These are phyloP conservation scores for Sechiopsis laciniata DNA, from an alignment of 306 rosid genomes.

Conservation along the genomic window DNA sequence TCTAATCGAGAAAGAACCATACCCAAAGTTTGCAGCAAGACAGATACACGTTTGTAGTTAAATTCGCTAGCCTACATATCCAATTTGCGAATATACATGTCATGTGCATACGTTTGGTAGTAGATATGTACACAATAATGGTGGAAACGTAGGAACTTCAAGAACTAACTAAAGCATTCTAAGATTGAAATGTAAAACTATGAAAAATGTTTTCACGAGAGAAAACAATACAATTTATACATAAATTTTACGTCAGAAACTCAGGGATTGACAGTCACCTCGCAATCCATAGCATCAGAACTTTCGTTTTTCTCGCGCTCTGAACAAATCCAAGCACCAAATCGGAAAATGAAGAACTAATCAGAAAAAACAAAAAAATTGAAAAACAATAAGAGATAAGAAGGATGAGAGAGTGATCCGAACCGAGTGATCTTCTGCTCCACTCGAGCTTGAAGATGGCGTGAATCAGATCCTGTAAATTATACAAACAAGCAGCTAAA, in stretches of 20 bases:
- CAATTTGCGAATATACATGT: not conserved
- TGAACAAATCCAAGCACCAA: constrained; percentile 26
- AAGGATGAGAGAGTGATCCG: not conserved
- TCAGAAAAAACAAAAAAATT: not conserved
- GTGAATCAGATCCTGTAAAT: constrained; percentile 53
- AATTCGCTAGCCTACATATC: not conserved
- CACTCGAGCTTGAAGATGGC: constrained; percentile 74
- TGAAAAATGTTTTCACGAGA: not conserved
- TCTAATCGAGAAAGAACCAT: too few species aligned
- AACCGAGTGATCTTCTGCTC: constrained; percentile 62
- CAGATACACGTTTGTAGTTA: not conserved
- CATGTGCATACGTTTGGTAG: not conserved
- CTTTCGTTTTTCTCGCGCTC: constrained; percentile 53
- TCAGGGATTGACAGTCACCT: constrained; percentile 29
- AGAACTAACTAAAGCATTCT: not conserved
- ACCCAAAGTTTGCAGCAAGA: not conserved
- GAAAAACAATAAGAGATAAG: not conserved
- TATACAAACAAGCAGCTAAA: not conserved
- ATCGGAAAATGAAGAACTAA: not conserved
- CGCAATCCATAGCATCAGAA: constrained; percentile 42
- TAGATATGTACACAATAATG: not conserved
- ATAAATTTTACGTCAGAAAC: not conserved
- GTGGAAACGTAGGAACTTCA: not conserved
- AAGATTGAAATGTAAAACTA: not conserved
- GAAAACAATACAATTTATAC: not conserved